Conservation (phyloP, 345 rosid species). For the Microcos paniculata region DNA sequence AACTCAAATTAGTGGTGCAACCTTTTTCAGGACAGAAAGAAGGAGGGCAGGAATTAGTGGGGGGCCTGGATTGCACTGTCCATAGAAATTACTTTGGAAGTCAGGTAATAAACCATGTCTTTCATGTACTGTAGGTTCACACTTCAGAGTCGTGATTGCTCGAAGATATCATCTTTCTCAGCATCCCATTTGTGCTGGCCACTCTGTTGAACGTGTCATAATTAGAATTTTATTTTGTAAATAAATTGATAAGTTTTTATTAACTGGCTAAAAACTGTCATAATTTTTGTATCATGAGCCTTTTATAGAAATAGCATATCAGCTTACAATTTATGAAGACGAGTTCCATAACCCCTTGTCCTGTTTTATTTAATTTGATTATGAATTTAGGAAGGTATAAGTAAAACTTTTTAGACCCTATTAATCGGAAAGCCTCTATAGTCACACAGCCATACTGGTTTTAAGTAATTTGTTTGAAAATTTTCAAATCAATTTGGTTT, state of each 20-base stretch:
- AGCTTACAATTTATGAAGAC: background rate
- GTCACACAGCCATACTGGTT: background rate
- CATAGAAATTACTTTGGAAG: slow-evolving; percentile 93
- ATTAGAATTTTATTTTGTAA: background rate
- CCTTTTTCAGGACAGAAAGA: slow-evolving; percentile 80
- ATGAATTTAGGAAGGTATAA: background rate
- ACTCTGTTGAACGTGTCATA: background rate
- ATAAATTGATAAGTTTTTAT: background rate
- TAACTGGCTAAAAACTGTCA: background rate
- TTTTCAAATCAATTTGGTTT: slow-evolving; percentile 14
- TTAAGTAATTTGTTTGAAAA: slow-evolving; percentile 2
- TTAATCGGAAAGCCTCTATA: background rate
- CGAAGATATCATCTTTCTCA: background rate
- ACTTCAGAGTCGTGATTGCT: background rate
- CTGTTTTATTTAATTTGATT: background rate
- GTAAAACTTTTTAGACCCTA: background rate
- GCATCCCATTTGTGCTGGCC: background rate
- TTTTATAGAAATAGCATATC: background rate
- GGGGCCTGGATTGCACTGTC: slow-evolving; percentile 87
- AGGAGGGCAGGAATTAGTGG: slow-evolving; percentile 90
- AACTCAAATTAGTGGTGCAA: background rate
- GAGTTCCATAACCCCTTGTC: background rate
- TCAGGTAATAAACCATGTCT: slow-evolving; percentile 51
- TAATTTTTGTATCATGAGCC: background rate
- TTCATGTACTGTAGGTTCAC: background rate